Percentiles rank a stretch among this genome's conserved stretches.
Evolutionary conservation across 805 yeast genomes (phyloP).

Genomic region (Ogataea wickerhamii): DNA sequence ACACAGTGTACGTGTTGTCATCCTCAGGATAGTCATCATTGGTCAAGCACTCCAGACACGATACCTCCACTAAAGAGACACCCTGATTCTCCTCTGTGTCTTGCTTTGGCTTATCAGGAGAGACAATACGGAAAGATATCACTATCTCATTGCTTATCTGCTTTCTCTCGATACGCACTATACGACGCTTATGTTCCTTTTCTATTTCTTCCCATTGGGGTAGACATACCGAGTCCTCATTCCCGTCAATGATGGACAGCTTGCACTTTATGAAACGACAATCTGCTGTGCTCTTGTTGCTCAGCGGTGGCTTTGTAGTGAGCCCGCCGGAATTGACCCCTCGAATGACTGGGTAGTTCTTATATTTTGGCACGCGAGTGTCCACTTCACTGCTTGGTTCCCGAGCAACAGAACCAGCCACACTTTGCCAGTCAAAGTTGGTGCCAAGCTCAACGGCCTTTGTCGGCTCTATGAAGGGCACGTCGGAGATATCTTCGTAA

Average conservation of each 20-base stretch:
- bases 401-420: constrained; percentile 1
- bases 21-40: constrained; percentile 17
- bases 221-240: constrained; percentile 45
- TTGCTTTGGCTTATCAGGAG: constrained; percentile 48
- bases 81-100: constrained; percentile 34
- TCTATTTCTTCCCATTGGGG: constrained; percentile 50
- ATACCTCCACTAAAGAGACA: constrained; percentile 54
- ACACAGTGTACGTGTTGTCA: constrained; percentile 17
- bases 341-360: constrained; percentile 44
- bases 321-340: constrained; percentile 60
- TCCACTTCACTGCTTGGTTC: constrained; percentile 2
- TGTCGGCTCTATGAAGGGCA: constrained; percentile 2
- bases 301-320: constrained; percentile 51
- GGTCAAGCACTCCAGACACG: constrained; percentile 49
- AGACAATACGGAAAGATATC: constrained; percentile 50
- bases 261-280: constrained; percentile 44
- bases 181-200: constrained; percentile 48
- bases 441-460: neutral
- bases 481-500: constrained; percentile 7
- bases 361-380: constrained; percentile 2
- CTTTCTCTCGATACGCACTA: constrained; percentile 52
- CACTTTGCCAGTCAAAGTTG: neutral
- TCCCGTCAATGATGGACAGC: constrained; percentile 43
- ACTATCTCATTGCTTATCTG: constrained; percentile 46
- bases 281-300: constrained; percentile 15